Evolutionary conservation across 768 basidiomycete species (phyloP), one percentile per base, ranked within the genome.

Genomic region (Mycena rosella): DNA sequence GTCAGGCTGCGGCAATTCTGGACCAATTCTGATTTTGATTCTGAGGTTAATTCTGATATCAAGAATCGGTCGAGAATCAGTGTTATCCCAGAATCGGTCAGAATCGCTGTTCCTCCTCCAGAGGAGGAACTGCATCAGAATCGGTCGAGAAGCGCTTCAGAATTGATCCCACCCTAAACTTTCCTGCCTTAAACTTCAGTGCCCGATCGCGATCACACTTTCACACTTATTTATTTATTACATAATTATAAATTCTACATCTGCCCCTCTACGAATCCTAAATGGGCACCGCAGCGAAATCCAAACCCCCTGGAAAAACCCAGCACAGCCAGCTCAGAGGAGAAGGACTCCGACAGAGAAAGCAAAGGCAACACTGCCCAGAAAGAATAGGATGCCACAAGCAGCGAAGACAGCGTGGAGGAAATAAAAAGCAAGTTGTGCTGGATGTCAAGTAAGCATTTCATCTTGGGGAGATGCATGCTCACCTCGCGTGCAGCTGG

Each of bases 321-420:
- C 2, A 5, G 44, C 20, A 2, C 18, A 9, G 20, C 20, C 44
- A 34, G 11, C 32, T 34, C 32, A 5, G 32, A 11, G 44, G 20
- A 57, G 22, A 26, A 26, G 40, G 22, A 20, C n/a, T 13, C 42
- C 45, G 20, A 30, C 13, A 11, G 29, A 45, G 32, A 58, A 59
- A 45, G 58, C 27, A 15, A 56, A 56, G 44, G 30, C 7, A 5
- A 13, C 22, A 47, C 9, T 14, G 14, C 20, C 6, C 47, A 59
- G 45, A 57, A 32, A 59, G 34, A 24, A 30, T 30, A 3, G 4
- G 38, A 40, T 11, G 59, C 38, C 24, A 47, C 49, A 18, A 60
- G 59, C 59, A 60, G 59, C 59, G 34, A 60, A 8, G 59, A 60
- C 14, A 60, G 59, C 22, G 47, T 8, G 18, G 47, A 36, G 14